Conservation (phyloP, 768 basidiomycete species). For the Mycena epipterygia region DNA sequence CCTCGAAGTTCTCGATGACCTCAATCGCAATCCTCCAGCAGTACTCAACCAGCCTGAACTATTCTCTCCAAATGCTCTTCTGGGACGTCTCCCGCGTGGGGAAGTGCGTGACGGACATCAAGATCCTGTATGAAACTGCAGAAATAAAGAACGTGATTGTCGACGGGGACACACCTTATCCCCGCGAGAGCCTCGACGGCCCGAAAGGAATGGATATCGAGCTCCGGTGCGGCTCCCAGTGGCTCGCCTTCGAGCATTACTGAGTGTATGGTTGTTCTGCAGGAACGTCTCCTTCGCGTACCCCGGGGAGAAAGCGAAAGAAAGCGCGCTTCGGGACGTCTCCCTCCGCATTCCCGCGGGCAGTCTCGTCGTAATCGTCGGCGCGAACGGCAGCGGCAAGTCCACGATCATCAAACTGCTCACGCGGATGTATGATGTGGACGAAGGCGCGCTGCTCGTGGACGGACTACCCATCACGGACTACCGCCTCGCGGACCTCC, state of each 20-base stretch:
- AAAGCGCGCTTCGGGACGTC: conserved; percentile 40
- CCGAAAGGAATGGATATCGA: conserved; percentile 36
- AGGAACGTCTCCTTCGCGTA: conserved; percentile 58
- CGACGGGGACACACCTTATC: conserved; percentile 43
- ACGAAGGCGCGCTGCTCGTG: conserved; percentile 45
- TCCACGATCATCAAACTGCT: conserved; percentile 52
- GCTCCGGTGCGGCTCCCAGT: no score
- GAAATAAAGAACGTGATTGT: conserved; percentile 41
- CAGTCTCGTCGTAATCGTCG: conserved; percentile 51
- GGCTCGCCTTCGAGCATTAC: neutral
- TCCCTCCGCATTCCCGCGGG: conserved; percentile 49
- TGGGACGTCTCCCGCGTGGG: conserved; percentile 27
- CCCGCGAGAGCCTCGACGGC: conserved; percentile 32
- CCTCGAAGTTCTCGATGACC: conserved; percentile 44
- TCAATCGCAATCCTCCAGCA: conserved; percentile 48
- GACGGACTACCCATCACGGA: conserved; percentile 50
- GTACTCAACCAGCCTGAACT: conserved; percentile 39
- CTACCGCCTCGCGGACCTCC: conserved; percentile 47
- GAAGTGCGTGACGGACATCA: conserved; percentile 37
- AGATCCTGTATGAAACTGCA: conserved; percentile 39
- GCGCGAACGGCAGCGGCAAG: conserved; percentile 54
- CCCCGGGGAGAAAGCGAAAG: conserved; percentile 38
- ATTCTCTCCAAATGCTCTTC: conserved; percentile 36
- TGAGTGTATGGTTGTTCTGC: neutral
- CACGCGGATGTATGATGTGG: conserved; percentile 47